Conservation (phyloP, 2,329 filamentous ascomycete genomes). For the Neoarthrinium moseri region DNA sequence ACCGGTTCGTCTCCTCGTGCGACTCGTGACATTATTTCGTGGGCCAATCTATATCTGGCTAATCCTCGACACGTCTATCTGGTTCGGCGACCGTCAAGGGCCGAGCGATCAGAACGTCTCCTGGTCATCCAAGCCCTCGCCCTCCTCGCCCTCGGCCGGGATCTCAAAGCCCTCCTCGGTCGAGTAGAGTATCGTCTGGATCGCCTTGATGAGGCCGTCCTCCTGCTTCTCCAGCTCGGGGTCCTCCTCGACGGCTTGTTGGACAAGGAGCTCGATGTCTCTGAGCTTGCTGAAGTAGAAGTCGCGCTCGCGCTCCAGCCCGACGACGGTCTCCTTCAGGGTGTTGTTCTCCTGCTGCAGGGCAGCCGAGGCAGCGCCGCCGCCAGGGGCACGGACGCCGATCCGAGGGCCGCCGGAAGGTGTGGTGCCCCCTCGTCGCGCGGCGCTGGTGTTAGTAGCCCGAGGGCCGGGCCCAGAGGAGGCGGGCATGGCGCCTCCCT, state of each 20-base stretch:
- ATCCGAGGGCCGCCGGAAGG: constrained; percentile 56
- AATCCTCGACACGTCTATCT: not conserved
- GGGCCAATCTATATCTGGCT: not conserved
- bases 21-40: constrained; percentile 19
- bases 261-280: constrained; percentile 92
- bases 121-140: constrained; percentile 70
- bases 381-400: constrained; percentile 29
- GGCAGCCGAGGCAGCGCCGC: constrained; percentile 64
- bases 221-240: constrained; percentile 94
- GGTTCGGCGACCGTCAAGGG: not conserved
- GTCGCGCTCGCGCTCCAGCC: constrained; percentile 92
- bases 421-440: constrained; percentile 57
- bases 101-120: constrained; percentile 65
- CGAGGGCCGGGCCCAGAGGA: constrained; percentile 46
- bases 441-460: constrained; percentile 49
- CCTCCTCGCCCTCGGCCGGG: constrained; percentile 75
- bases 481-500: constrained; percentile 65
- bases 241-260: constrained; percentile 89
- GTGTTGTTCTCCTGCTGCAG: constrained; percentile 83
- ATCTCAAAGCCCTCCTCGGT: constrained; percentile 94
- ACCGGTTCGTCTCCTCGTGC: constrained; percentile 8
- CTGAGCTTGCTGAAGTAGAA: constrained; percentile 99
- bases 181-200: constrained; percentile 95
- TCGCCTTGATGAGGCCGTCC: constrained; percentile 87
- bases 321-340: constrained; percentile 92